These are phyloP conservation scores for Helminthosporium solani DNA, from an alignment of 2,329 filamentous ascomycete species.

Conservation along the genomic window DNA sequence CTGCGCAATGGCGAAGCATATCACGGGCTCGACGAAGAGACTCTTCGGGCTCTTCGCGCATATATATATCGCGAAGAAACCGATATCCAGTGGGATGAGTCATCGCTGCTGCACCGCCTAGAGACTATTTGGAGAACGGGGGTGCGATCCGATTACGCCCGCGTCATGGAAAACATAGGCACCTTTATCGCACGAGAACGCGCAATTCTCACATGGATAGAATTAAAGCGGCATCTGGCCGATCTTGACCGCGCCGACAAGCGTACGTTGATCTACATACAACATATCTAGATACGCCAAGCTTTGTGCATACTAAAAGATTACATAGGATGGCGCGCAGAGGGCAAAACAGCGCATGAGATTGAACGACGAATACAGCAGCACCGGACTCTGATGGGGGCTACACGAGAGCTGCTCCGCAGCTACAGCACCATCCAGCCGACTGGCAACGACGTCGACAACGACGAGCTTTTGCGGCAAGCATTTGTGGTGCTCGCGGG, in stretches of 20 bases:
- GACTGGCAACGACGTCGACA: slow-evolving; percentile 22
- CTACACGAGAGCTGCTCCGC: slow-evolving; percentile 32
- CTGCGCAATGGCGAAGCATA: slow-evolving; percentile 23
- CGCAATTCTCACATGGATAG: slow-evolving; percentile 39
- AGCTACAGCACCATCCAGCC: slow-evolving; percentile 34
- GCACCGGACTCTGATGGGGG: slow-evolving; percentile 36
- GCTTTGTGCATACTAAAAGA: slow-evolving; percentile 1
- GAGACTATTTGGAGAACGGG: slow-evolving; percentile 35
- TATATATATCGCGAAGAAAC: slow-evolving; percentile 34
- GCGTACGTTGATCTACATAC: slow-evolving; percentile 21
- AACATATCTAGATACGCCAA: not conserved
- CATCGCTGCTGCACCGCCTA: slow-evolving; percentile 29
- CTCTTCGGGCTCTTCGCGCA: slow-evolving; percentile 29
- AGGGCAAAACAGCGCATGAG: slow-evolving; percentile 29
- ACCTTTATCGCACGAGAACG: slow-evolving; percentile 36
- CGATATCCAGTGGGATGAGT: slow-evolving; percentile 27
- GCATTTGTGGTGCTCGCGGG: slow-evolving; percentile 37
- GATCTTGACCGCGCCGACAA: slow-evolving; percentile 36
- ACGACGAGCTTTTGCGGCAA: slow-evolving; percentile 36
- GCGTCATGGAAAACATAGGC: slow-evolving; percentile 27
- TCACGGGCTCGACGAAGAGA: slow-evolving; percentile 33
- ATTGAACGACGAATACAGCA: slow-evolving; percentile 36
- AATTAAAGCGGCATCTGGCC: slow-evolving; percentile 35
- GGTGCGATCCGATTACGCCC: slow-evolving; percentile 28
- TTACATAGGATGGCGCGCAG: slow-evolving; percentile 31